Conservation (phyloP, 371 early-diverging fungal species). For the Synchytrium microbalum region DNA sequence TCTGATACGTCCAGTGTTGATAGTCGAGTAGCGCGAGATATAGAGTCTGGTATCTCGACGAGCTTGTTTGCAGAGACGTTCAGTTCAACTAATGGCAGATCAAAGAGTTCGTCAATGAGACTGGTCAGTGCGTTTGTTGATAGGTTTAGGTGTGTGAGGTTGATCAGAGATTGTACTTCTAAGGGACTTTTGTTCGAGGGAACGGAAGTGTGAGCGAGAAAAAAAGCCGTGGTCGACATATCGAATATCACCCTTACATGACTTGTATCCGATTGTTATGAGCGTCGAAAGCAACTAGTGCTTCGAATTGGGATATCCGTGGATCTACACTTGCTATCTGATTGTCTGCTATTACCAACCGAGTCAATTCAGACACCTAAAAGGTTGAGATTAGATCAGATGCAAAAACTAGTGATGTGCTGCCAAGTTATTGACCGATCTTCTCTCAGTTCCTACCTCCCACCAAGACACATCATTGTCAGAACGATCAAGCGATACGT, state of each 20-base stretch:
- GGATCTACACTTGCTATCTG: conserved; percentile 48
- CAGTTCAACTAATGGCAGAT: conserved; percentile 9
- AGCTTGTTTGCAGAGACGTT: conserved; percentile 37
- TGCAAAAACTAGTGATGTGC: too few species aligned
- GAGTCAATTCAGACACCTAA: conserved; percentile 46
- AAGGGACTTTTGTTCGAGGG: not conserved
- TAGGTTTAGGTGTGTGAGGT: conserved; percentile 13
- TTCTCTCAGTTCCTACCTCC: too few species aligned
- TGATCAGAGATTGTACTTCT: not conserved
- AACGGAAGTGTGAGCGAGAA: not conserved
- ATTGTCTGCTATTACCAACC: conserved; percentile 63
- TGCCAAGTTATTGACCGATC: too few species aligned
- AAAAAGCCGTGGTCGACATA: not conserved
- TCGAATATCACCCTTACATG: not conserved
- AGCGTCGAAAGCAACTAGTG: conserved; percentile 59
- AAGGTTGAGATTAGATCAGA: too few species aligned
- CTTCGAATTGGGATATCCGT: conserved; percentile 55
- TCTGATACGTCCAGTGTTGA: conserved; percentile 50
- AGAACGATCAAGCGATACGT: too few species aligned
- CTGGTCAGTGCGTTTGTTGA: conserved; percentile 1
- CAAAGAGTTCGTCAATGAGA: conserved; percentile 1
- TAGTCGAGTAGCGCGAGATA: conserved; percentile 28
- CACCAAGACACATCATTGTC: too few species aligned
- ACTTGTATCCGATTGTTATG: conserved; percentile 8
- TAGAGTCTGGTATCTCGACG: conserved; percentile 36